Evolutionary conservation across 2,329 filamentous ascomycete species (phyloP).

Genomic region (Macrophomina phaseolina): DNA sequence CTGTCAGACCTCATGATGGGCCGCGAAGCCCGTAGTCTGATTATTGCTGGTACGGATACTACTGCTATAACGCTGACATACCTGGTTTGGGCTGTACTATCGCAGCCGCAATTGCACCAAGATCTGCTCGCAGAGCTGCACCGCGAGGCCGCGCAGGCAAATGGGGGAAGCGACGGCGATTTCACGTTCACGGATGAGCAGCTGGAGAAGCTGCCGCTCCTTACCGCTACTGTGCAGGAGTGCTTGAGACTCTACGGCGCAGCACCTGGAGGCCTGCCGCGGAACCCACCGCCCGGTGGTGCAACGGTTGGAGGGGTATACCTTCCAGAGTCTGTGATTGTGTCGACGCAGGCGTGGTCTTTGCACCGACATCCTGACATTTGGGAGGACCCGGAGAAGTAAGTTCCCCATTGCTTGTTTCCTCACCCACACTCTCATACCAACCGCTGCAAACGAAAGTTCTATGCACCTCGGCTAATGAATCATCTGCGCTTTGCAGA

Average conservation of each 20-base stretch:
- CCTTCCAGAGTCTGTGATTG: constrained; percentile 42
- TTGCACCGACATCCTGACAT: constrained; percentile 40
- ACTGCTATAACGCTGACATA: constrained; percentile 43
- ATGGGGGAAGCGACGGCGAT: constrained; percentile 27
- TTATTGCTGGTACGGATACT: constrained; percentile 44
- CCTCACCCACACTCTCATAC: too few relatives aligned
- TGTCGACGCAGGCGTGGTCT: constrained; percentile 47
- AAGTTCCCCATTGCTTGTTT: background rate
- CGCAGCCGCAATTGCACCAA: constrained; percentile 26
- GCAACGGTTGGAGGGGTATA: constrained; percentile 41
- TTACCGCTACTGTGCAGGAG: constrained; percentile 47
- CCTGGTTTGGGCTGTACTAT: constrained; percentile 42
- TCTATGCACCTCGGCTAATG: too few relatives aligned
- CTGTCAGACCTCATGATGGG: constrained; percentile 37
- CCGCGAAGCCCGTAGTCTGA: constrained; percentile 37
- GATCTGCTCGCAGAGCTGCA: constrained; percentile 27
- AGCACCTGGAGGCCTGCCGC: constrained; percentile 43
- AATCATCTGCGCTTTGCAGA: constrained; percentile 29
- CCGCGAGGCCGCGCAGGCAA: constrained; percentile 20
- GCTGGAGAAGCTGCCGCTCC: constrained; percentile 38
- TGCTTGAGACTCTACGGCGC: constrained; percentile 46
- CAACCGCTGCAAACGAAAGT: too few relatives aligned
- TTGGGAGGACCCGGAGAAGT: constrained; percentile 2
- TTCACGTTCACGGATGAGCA: constrained; percentile 32
- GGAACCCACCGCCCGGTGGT: constrained; percentile 44